These are phyloP conservation scores for Diaporthe capsici DNA, from an alignment of 2,329 filamentous ascomycete species.

Conservation along the genomic window DNA sequence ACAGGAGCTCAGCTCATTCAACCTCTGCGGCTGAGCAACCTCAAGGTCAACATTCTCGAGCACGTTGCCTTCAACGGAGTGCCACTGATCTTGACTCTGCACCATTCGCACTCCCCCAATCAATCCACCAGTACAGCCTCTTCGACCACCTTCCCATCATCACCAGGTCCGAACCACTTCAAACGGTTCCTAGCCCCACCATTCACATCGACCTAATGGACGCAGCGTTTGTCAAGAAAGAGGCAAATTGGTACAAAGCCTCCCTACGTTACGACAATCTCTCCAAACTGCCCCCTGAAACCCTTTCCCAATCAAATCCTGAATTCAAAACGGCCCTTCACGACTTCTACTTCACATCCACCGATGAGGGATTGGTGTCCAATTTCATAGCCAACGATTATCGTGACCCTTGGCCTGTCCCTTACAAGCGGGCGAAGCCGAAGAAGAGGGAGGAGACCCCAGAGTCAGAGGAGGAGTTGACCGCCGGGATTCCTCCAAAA, in stretches of 20 bases:
- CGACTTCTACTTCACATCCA: conserved; percentile 11
- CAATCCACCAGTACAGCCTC: background rate
- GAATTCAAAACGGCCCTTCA: background rate
- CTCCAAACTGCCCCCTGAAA: conserved; percentile 3
- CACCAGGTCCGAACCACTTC: background rate
- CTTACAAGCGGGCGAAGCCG: background rate
- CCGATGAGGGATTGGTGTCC: background rate
- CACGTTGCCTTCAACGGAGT: background rate
- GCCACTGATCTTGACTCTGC: background rate
- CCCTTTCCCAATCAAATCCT: conserved; percentile 7
- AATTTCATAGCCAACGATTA: background rate
- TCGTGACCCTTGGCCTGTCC: background rate
- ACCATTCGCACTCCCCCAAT: background rate
- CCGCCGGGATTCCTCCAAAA: conserved; percentile 25
- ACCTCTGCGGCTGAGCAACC: background rate
- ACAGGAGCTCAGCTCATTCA: background rate
- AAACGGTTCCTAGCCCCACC: background rate
- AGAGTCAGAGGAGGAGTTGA: background rate
- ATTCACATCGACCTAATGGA: background rate
- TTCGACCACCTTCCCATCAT: conserved; percentile 1
- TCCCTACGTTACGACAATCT: conserved; percentile 15
- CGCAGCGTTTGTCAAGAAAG: conserved; percentile 24
- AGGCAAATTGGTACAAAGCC: conserved; percentile 30
- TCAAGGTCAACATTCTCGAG: background rate
- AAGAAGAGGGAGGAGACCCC: background rate